phyloP scores from a whole-genome alignment of 305 asterid genomes.

The Salvia sclarea region DNA sequence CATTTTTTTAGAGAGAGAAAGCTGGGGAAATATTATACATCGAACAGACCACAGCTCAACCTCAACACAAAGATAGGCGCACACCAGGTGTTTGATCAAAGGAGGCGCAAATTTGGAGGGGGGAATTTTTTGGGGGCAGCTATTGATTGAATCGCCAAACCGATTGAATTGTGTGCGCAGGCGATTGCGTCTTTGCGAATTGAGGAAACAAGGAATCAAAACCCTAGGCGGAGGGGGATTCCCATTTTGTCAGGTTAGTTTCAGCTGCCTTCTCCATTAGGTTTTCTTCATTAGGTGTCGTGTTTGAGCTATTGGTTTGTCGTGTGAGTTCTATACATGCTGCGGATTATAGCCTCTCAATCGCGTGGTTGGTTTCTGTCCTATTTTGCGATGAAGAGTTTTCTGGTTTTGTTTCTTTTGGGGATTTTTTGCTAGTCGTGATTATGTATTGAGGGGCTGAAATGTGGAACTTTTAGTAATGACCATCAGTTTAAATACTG shows the following conservation, averaged over 20 bases:
- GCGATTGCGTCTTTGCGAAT: slow-evolving; percentile 21
- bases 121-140: slow-evolving; percentile 13
- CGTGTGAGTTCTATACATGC: slow-evolving; percentile 16
- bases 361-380: slow-evolving; percentile 27
- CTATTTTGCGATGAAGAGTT: not conserved
- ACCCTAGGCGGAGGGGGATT: slow-evolving; percentile 41
- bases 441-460: slow-evolving; percentile 23
- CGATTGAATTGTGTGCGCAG: slow-evolving; percentile 5
- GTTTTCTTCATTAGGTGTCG: slow-evolving; percentile 17
- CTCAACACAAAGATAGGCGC: slow-evolving; percentile 22
- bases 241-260: slow-evolving; percentile 36
- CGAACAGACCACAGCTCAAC: slow-evolving; percentile 25
- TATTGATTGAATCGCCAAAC: slow-evolving; percentile 29
- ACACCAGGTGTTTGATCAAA: slow-evolving; percentile 1
- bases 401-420: not conserved
- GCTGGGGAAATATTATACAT: slow-evolving; percentile 18
- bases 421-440: not conserved
- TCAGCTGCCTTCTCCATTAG: slow-evolving; percentile 22
- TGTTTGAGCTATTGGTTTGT: slow-evolving; percentile 11
- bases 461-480: slow-evolving; percentile 28
- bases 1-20: slow-evolving; percentile 38
- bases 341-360: slow-evolving; percentile 5
- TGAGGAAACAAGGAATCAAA: slow-evolving; percentile 33
- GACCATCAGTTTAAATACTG: not conserved
- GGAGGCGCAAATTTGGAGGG: not conserved